Percentiles rank a stretch among this genome's conserved stretches.
Evolutionary conservation across 2,329 filamentous ascomycete species (phyloP).

Genomic region (Ceratocystis alfenasii): DNA sequence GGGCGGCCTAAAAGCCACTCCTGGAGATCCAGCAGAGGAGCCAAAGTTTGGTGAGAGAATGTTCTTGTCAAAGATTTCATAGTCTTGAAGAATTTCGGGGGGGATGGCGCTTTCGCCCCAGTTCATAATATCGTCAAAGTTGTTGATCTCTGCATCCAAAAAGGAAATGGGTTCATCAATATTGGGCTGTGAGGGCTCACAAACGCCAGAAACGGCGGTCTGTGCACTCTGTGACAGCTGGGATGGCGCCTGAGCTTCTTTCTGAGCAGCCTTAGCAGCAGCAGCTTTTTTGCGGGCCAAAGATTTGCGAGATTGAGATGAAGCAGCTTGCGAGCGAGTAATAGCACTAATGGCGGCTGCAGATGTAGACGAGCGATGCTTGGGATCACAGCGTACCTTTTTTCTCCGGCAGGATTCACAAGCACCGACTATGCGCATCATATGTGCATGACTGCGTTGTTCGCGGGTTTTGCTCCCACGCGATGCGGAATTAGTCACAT

Average conservation of each 20-base stretch:
- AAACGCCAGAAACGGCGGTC: background rate
- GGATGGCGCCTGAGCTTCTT: background rate
- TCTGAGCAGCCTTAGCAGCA: background rate
- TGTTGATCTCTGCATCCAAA: background rate
- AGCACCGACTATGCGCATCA: constrained; percentile 57
- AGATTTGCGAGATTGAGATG: background rate
- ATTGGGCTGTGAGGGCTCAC: background rate
- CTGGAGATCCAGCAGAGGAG: background rate
- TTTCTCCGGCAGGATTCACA: constrained; percentile 50
- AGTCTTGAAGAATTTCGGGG: background rate
- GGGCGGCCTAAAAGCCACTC: background rate
- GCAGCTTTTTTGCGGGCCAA: background rate
- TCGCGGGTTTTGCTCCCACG: constrained; percentile 55
- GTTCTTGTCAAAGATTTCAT: background rate
- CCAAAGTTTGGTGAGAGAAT: background rate
- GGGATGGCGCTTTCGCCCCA: background rate
- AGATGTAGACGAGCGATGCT: constrained; percentile 35
- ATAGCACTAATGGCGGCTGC: constrained; percentile 26
- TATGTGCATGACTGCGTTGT: constrained; percentile 53
- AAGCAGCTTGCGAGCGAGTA: background rate
- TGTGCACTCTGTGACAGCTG: background rate
- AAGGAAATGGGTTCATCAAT: background rate
- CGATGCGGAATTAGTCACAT: constrained; percentile 51
- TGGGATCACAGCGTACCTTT: constrained; percentile 52
- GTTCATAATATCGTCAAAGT: background rate